Percentiles rank a stretch among this genome's conserved stretches.
Evolutionary conservation across 2,329 filamentous ascomycete genomes (phyloP).

Genomic region (Chrysosporium queenslandicum): DNA sequence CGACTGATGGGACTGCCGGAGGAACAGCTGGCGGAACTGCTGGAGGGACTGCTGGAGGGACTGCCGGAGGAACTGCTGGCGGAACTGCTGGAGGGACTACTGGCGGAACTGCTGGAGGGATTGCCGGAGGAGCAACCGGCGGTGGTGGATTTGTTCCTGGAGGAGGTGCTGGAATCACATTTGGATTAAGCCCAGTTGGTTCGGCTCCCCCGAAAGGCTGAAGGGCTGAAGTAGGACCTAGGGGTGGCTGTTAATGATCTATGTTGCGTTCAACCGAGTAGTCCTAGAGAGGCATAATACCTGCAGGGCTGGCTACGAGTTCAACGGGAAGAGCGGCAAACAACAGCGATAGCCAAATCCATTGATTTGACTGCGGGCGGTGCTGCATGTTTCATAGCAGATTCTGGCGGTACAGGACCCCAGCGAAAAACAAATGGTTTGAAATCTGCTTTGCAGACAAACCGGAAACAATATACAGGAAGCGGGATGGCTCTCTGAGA

Average conservation of each 20-base stretch:
- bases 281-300: not conserved
- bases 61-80: not conserved
- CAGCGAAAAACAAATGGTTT: not conserved
- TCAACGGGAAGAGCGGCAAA: not conserved
- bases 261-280: not conserved
- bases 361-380: not conserved
- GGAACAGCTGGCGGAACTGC: not conserved
- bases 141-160: not conserved
- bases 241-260: not conserved
- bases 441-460: not conserved
- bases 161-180: not conserved
- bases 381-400: conserved; percentile 7
- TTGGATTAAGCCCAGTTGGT: not conserved
- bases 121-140: not conserved
- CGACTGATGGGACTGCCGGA: not conserved
- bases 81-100: not conserved
- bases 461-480: not conserved
- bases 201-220: not conserved
- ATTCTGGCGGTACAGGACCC: not conserved
- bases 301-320: not conserved
- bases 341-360: conserved; percentile 1
- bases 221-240: not conserved
- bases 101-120: not conserved
- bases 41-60: too few relatives aligned
- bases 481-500: not conserved